A percentile compares a stretch with the other conserved stretches of the same genome.
These are phyloP conservation scores for Umbelopsis sp. DNA, from an alignment of 192 early-diverging fungal species.

Conservation along the genomic window DNA sequence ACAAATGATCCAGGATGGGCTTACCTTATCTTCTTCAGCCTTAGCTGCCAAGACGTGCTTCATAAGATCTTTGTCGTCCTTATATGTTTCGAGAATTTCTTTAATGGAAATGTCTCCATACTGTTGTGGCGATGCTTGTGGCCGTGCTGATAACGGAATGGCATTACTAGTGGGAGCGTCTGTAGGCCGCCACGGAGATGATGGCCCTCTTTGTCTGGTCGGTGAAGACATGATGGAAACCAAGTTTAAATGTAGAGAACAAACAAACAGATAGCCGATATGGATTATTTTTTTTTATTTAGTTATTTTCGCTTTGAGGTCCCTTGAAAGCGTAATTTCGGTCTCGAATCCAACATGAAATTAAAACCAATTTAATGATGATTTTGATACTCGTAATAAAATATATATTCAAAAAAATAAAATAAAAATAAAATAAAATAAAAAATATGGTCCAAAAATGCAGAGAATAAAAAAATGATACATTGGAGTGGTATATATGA, in stretches of 20 bases:
- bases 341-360: too few species aligned
- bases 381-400: neutral
- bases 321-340: too few species aligned
- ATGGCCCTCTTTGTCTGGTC: neutral
- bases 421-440: neutral
- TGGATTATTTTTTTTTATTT: too few species aligned
- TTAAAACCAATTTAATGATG: too few species aligned
- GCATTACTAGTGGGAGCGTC: neutral
- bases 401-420: neutral
- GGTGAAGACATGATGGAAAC: slow-evolving; percentile 1
- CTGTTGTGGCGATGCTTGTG: neutral
- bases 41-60: slow-evolving; percentile 35
- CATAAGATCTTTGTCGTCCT: slow-evolving; percentile 32
- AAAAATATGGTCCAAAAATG: slow-evolving; percentile 1
- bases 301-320: too few species aligned
- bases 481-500: slow-evolving; percentile 15
- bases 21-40: slow-evolving; percentile 39
- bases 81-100: slow-evolving; percentile 32
- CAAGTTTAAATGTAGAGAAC: neutral
- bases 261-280: too few species aligned
- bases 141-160: neutral
- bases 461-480: slow-evolving; percentile 10
- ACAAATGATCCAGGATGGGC: neutral
- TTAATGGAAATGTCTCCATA: slow-evolving; percentile 29
- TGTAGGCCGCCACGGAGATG: slow-evolving; percentile 3